Evolutionary conservation across 2,329 filamentous ascomycete genomes (phyloP), one percentile per base, ranked within the genome.

Genomic region (Nothophaeocryptopus gaeumannii): DNA sequence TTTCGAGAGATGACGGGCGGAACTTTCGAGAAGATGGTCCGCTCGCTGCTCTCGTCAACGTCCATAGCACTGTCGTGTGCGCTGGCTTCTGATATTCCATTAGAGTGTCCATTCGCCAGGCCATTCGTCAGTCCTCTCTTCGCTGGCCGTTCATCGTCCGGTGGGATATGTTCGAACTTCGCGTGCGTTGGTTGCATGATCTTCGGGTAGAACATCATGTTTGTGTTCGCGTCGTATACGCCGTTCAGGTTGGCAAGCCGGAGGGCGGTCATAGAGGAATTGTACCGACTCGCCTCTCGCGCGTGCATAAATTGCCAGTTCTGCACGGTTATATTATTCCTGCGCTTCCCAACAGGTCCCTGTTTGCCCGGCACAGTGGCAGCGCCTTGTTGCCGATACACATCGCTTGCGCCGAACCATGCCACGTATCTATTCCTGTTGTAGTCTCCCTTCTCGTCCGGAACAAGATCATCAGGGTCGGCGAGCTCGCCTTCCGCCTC

Each of bases 341-440:
- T 87, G 59, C 87, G 81, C 75, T 95, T 96, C 59, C 91, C 88
- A 7, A 83, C 70, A 11, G 51, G 53, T 26, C 58, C 59, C 31
- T 75, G 77, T 70, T 95, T 95, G 50, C 87, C 88, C 1, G 79
- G 81, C 30, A 61, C 61, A 8, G 51, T 54, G 8, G 48, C 48
- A 14, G 52, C 56, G 40, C 34, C 55, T 56, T 49, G 84, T 85
- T 10, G 88, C 89, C 97, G 90, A 68, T 99, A 99, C 16, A 99
- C 93, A 34, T 88, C 85, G 68, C 92, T 97, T 40, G 93, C 93
- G 42, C 93, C 93, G 68, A 96, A 91, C 93, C 93, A 99, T 26
- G 93, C 93, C 26, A 99, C 93, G 66, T 96, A 99, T 69, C 96
- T 91, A 67, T 99, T 99, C 73, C 92, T 90, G 77, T 99, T 96